Conservation (phyloP, 2,329 filamentous ascomycete genomes). For the Zarea fungicola region DNA sequence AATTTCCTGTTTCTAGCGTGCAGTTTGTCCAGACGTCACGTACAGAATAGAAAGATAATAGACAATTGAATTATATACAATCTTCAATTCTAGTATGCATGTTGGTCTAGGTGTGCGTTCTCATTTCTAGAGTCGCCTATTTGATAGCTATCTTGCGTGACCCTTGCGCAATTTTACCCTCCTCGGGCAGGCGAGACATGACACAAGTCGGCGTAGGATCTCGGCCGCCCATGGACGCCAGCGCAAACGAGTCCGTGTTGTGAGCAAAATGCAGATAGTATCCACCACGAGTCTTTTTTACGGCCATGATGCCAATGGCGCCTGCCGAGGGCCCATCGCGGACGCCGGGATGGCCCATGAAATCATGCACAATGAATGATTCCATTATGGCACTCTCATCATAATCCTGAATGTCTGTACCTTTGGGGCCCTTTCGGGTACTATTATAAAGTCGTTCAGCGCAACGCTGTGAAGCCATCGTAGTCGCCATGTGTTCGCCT, state of each 20-base stretch:
- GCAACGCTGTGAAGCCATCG: constrained; percentile 81
- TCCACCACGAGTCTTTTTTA: constrained; percentile 75
- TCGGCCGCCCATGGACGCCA: constrained; percentile 81
- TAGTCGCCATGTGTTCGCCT: constrained; percentile 96
- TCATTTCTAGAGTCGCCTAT: constrained; percentile 16
- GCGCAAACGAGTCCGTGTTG: constrained; percentile 84
- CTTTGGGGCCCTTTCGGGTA: constrained; percentile 54
- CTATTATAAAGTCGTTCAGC: constrained; percentile 77
- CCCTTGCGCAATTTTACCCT: constrained; percentile 50
- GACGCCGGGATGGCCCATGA: constrained; percentile 88
- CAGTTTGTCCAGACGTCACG: too few relatives aligned
- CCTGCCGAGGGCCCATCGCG: constrained; percentile 72
- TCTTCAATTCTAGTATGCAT: neutral
- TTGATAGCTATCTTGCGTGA: constrained; percentile 42
- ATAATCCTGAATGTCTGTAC: constrained; percentile 58
- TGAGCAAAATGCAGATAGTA: constrained; percentile 90
- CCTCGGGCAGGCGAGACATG: constrained; percentile 70
- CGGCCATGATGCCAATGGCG: constrained; percentile 83
- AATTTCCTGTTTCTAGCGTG: too few relatives aligned
- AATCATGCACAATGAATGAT: constrained; percentile 79
- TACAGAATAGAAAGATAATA: too few relatives aligned
- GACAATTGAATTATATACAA: too few relatives aligned
- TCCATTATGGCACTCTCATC: constrained; percentile 73
- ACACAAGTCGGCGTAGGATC: constrained; percentile 73
- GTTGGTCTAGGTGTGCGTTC: neutral